Evolutionary conservation across 306 rosid genomes (phyloP), one percentile per base, ranked within the genome.

Genomic region (Quercus mongolica): DNA sequence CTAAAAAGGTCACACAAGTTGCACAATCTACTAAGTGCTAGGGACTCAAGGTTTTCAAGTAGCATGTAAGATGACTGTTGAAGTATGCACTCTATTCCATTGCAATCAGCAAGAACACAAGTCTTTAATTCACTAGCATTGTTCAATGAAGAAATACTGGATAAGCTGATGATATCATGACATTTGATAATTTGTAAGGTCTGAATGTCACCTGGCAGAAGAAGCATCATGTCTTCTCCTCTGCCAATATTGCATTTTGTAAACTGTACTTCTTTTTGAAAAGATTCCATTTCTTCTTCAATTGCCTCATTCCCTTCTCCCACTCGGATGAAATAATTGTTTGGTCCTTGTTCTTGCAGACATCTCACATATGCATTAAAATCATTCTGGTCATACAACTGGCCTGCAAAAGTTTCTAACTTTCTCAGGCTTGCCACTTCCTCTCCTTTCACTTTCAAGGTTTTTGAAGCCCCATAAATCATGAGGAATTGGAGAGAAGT

Each of bases 381-480:
- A 20, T 52, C 20, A 19, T 41, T 54, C 51, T 28, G 28, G 10
- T 21, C 63, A 56, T 30, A 73, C 4, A 79, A 31, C 46, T 58
- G 69, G 4, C 77, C 77, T 19, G 56, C 23, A 18, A 79, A 63
- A 26, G 21, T 62, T 30, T 79, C 78, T 26, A 79, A 31, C 26
- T 73, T 61, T 31, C 41, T 72, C 20, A 79, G 38, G 55, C 15
- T 2, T 15, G 59, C 78, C 23, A 79, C 35, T 59, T 79, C 83
- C 56, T 63, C 78, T 54, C 41, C 74, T 51, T 54, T 73, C 3
- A 72, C 73, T 52, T 51, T 52, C 56, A 44, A n/a, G 10, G 74
- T 44, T 20, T 70, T 21, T 21, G 74, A 41, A 41, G 10, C 74
- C 17, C 57, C 51, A 61, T 54, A 65, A 79, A 79, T 35, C 10